Percentiles rank a stretch among this genome's conserved stretches.
Conservation (phyloP, 495 filamentous ascomycete genomes). For the Penicillium steckii region DNA sequence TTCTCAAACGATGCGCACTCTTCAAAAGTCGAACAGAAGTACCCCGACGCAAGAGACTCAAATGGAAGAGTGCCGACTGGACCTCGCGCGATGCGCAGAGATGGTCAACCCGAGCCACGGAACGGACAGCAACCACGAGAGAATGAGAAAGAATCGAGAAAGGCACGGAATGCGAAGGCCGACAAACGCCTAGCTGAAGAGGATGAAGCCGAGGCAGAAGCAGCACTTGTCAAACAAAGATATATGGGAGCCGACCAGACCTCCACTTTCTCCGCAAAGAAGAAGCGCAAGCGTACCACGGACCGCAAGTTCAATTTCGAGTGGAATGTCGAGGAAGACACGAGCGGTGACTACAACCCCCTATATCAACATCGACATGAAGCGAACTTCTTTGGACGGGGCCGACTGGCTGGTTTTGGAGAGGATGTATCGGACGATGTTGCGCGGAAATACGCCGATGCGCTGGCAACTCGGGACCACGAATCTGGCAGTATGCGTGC, state of each 20-base stretch:
- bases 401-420: constrained; percentile 77
- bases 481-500: constrained; percentile 80
- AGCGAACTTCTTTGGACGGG: constrained; percentile 76
- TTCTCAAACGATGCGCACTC: constrained; percentile 2
- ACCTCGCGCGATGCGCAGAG: constrained; percentile 69
- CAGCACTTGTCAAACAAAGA: constrained; percentile 71
- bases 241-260: constrained; percentile 93
- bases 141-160: constrained; percentile 54
- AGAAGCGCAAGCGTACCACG: constrained; percentile 89
- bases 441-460: constrained; percentile 72
- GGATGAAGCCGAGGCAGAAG: constrained; percentile 66
- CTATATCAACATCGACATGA: constrained; percentile 76
- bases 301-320: constrained; percentile 99
- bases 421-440: constrained; percentile 72
- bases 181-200: constrained; percentile 58
- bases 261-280: constrained; percentile 92
- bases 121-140: constrained; percentile 37
- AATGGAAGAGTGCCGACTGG: constrained; percentile 64
- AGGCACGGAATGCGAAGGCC: constrained; percentile 39
- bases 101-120: constrained; percentile 36
- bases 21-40: neutral
- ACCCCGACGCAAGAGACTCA: constrained; percentile 8
- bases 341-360: constrained; percentile 84
- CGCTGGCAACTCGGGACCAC: constrained; percentile 72
- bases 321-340: constrained; percentile 97